Evolutionary conservation across 768 basidiomycete species (phyloP).

Genomic region (Phanerodontia chrysosporium): DNA sequence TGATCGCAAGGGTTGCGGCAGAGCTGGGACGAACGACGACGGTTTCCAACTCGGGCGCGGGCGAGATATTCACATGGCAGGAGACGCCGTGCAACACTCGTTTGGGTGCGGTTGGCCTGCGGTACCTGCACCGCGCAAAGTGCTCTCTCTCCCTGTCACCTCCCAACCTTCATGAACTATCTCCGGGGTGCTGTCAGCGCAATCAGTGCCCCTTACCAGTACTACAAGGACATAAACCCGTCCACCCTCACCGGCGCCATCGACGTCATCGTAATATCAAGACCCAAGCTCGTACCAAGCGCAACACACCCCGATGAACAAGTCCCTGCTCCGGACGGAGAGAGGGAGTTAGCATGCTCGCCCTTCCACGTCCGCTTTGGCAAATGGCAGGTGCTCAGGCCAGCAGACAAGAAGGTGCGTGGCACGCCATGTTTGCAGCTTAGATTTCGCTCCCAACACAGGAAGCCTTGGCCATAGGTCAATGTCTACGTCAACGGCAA

Average conservation of each 20-base stretch:
- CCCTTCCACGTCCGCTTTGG: slow-evolving; percentile 98
- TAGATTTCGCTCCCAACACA: slow-evolving; percentile 2
- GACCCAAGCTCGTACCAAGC: slow-evolving; percentile 33
- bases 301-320: slow-evolving; percentile 9
- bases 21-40: not conserved
- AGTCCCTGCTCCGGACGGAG: slow-evolving; percentile 45
- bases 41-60: not conserved
- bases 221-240: slow-evolving; percentile 91
- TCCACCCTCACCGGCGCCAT: slow-evolving; percentile 97
- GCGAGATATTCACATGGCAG: slow-evolving; percentile 1
- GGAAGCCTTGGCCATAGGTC: slow-evolving; percentile 47
- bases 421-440: not conserved
- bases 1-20: not conserved
- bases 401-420: slow-evolving; percentile 86
- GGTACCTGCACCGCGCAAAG: not conserved
- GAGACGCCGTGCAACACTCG: not conserved
- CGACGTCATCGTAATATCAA: slow-evolving; percentile 94
- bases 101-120: not conserved
- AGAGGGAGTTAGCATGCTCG: slow-evolving; percentile 75
- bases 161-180: slow-evolving; percentile 65
- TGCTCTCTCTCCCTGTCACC: not conserved
- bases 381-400: slow-evolving; percentile 92
- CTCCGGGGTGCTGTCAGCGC: slow-evolving; percentile 81
- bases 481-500: slow-evolving; percentile 84
- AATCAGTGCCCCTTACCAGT: slow-evolving; percentile 83